phyloP scores from a whole-genome alignment of 192 early-diverging fungal genomes.

The Dispira simplex region DNA sequence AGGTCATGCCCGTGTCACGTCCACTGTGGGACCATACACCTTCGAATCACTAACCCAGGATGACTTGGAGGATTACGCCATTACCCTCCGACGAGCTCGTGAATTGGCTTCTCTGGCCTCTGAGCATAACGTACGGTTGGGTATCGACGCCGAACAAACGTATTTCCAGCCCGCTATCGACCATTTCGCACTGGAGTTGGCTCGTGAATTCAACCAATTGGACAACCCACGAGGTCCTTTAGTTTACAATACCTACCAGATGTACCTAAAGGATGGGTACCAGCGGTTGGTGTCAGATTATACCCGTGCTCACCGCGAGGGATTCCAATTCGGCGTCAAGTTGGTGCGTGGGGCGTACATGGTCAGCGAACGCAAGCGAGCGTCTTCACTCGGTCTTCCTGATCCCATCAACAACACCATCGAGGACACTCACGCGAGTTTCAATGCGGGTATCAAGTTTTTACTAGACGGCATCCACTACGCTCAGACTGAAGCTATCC shows the following conservation, averaged over 20 bases:
- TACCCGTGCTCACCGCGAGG: constrained; percentile 44
- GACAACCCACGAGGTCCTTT: constrained; percentile 30
- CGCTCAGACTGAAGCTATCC: constrained; percentile 7
- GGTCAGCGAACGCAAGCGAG: constrained; percentile 54
- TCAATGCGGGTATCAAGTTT: constrained; percentile 59
- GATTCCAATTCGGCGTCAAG: constrained; percentile 71
- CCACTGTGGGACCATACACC: constrained; percentile 7
- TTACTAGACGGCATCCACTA: constrained; percentile 39
- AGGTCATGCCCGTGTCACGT: constrained; percentile 13
- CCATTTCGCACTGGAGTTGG: constrained; percentile 54
- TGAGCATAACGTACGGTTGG: constrained; percentile 45
- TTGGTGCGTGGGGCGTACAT: constrained; percentile 81
- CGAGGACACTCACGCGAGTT: constrained; percentile 67
- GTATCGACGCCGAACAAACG: constrained; percentile 89
- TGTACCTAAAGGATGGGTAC: constrained; percentile 66
- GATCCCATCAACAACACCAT: constrained; percentile 73
- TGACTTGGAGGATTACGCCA: constrained; percentile 57
- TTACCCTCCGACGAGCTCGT: constrained; percentile 50
- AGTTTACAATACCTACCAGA: constrained; percentile 92
- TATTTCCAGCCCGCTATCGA: constrained; percentile 92
- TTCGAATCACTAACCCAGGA: constrained; percentile 18
- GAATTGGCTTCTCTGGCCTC: constrained; percentile 45
- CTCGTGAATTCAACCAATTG: constrained; percentile 46
- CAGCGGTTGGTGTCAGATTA: constrained; percentile 47
- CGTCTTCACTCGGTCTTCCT: constrained; percentile 43